A percentile compares a stretch with the other conserved stretches of the same genome.
Conservation (phyloP, 2,329 filamentous ascomycete species). For the Lecanicillium sp. region DNA sequence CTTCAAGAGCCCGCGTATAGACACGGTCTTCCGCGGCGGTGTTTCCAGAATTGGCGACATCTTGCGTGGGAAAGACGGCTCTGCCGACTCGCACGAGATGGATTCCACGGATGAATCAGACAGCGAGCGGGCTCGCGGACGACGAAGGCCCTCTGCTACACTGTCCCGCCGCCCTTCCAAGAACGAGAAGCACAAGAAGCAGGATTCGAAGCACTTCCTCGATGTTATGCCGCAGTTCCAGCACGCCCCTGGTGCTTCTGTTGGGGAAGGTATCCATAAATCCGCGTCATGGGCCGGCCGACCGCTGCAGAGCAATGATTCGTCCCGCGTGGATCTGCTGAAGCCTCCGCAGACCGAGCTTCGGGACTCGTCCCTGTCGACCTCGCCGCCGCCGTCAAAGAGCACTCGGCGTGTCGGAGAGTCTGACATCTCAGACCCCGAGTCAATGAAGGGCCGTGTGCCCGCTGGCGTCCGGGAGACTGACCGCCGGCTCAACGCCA, state of each 20-base stretch:
- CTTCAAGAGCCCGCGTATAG: constrained; percentile 71
- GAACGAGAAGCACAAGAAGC: constrained; percentile 25
- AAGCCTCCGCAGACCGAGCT: constrained; percentile 46
- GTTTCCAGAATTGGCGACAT: constrained; percentile 53
- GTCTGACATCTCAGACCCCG: constrained; percentile 34
- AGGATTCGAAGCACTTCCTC: constrained; percentile 39
- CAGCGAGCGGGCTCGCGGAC: constrained; percentile 34
- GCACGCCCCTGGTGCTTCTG: constrained; percentile 25
- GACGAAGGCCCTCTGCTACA: constrained; percentile 30
- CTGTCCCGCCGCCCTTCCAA: constrained; percentile 30
- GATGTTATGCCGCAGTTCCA: constrained; percentile 48
- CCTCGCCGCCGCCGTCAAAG: constrained; percentile 25
- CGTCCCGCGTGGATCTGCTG: constrained; percentile 40
- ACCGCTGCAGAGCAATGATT: constrained; percentile 29
- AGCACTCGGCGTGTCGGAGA: constrained; percentile 20
- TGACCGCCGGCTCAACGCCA: constrained; percentile 32
- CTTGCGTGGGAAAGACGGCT: constrained; percentile 48
- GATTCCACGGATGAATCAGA: constrained; percentile 47
- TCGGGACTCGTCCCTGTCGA: constrained; percentile 34
- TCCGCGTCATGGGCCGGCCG: constrained; percentile 14
- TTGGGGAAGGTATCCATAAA: constrained; percentile 16
- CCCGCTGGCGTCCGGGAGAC: constrained; percentile 26
- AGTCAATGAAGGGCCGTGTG: constrained; percentile 28
- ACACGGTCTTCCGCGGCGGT: constrained; percentile 59
- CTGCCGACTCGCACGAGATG: constrained; percentile 29